Base-by-base conservation (phyloP, 2,329 filamentous ascomycete genomes). In the Aspergillus fijiensis region DNA sequence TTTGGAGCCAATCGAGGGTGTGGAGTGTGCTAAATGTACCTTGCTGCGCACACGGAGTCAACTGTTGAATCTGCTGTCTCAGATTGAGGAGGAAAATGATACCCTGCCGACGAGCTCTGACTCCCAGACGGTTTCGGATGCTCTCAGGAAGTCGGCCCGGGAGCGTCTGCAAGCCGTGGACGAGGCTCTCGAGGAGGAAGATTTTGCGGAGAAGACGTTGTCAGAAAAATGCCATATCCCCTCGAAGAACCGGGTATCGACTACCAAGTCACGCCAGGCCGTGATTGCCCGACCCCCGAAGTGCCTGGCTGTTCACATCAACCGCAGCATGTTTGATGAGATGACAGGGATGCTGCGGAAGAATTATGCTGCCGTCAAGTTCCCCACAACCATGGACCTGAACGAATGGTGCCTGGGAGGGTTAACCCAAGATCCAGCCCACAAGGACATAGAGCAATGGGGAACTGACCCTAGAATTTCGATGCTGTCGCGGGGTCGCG, bases 21-120 rank as follows among this genome's bases (percentile, higher is more conserved):
- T 98, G 2, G 89, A 97, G 70, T 99, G 95, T 74, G 85, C 88
- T 16, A 96, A 94, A 69, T 99, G 95, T 76, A 96, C 94, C 0
- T 82, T 97, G 1, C 76, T 93, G 10, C 77, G 80, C 21, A 79
- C 83, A 10, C 81, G 85, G 57, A 77, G 80, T 39, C 75, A 89
- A 58, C 76, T 83, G 14, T 79, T 83, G 60, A 79, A 75, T 60
- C 68, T 84, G 52, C 65, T 82, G 9, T 67, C 67, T 16, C 70
- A 74, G 27, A 67, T 77, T 25, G 70, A 79, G n/a, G 76, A 80
- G 3, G 78, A 78, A 33, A 64, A 69, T 5, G 64, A 63, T n/a
- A 60, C 65, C 11, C 59, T 68, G 1, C 62, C 64, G 27, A 60
- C 58, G 5, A 52, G 42, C 12, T 16, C 66, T 16, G 60, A 71